Percentiles rank a stretch among this genome's conserved stretches.
Evolutionary conservation across 768 basidiomycete genomes (phyloP).

Genomic region (Trametes meyenii): DNA sequence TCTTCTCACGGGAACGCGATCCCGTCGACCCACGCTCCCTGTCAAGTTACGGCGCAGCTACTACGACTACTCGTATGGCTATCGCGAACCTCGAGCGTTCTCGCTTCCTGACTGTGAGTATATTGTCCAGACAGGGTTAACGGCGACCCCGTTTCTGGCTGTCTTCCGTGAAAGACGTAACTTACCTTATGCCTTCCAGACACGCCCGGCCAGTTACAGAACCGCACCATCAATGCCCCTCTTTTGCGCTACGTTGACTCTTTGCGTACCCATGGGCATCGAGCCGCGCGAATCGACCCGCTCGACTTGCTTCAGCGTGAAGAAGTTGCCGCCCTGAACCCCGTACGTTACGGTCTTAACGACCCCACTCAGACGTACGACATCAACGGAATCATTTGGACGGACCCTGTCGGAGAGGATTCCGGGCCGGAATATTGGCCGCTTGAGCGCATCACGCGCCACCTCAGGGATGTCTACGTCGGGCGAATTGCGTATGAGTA

Average conservation of each 20-base stretch:
- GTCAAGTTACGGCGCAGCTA: conserved; percentile 39
- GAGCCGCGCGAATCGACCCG: conserved; percentile 86
- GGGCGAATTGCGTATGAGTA: conserved; percentile 90
- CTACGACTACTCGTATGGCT: conserved; percentile 83
- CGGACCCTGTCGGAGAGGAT: conserved; percentile 43
- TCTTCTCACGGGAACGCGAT: conserved; percentile 17
- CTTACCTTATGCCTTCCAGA: conserved; percentile 42
- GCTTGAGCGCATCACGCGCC: conserved; percentile 67
- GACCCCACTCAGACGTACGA: conserved; percentile 60
- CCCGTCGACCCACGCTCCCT: conserved; percentile 19
- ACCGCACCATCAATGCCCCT: conserved; percentile 72
- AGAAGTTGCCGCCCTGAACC: conserved; percentile 74
- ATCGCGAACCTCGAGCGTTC: conserved; percentile 64
- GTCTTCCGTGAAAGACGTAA: neutral
- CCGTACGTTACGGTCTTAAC: conserved; percentile 72
- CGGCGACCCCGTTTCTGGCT: no score
- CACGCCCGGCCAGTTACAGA: conserved; percentile 63
- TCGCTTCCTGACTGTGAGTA: conserved; percentile 72
- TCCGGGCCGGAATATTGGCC: conserved; percentile 57
- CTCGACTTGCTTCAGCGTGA: conserved; percentile 86
- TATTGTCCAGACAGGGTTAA: no score
- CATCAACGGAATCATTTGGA: conserved; percentile 84
- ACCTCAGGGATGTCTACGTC: conserved; percentile 76
- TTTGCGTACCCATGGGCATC: conserved; percentile 82
- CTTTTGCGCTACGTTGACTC: conserved; percentile 89